Percentiles rank a stretch among this genome's conserved stretches.
Conservation (phyloP, 257 asterid genomes). For the Solanum chiquidenum region DNA sequence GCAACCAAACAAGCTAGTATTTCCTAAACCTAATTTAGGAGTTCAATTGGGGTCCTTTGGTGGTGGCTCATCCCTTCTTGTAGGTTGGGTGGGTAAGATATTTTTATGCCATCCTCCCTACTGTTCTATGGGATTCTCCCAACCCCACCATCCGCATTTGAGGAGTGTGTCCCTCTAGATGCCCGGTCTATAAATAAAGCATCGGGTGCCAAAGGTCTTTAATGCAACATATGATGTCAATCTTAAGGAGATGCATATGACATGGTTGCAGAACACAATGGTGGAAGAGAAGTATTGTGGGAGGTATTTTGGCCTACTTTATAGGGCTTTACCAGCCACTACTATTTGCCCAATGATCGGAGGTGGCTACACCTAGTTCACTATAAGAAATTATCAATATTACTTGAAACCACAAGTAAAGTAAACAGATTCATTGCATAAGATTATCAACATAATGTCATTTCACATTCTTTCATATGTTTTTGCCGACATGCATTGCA, state of each 20-base stretch:
- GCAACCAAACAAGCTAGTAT: background rate
- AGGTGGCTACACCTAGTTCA: too few species aligned
- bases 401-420: background rate
- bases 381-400: background rate
- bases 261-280: background rate
- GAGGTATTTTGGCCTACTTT: background rate
- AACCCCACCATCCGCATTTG: background rate
- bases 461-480: too few species aligned
- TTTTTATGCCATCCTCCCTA: background rate
- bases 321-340: background rate
- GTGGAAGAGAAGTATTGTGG: background rate
- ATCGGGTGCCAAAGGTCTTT: background rate
- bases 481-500: background rate
- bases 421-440: too few species aligned
- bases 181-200: background rate
- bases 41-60: background rate
- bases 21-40: background rate
- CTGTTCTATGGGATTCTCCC: accelerated
- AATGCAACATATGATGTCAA: too few species aligned
- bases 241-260: background rate
- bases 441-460: background rate
- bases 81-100: background rate
- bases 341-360: background rate
- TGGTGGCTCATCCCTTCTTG: background rate
- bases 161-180: background rate